These are phyloP conservation scores for Paraphaeosphaeria minitans DNA, from an alignment of 2,329 filamentous ascomycete species.

Conservation along the genomic window DNA sequence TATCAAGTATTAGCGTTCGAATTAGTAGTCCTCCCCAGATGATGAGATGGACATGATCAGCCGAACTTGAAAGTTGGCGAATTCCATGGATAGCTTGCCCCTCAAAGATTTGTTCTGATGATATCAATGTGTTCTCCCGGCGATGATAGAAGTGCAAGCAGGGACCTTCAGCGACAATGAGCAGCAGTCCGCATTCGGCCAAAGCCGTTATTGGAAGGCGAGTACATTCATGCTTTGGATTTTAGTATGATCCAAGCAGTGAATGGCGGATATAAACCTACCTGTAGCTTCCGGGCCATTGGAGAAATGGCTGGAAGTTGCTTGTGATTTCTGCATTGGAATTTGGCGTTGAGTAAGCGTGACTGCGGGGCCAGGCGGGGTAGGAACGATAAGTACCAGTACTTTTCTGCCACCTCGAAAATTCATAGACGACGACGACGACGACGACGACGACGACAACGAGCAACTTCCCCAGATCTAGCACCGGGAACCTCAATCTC, in stretches of 20 bases:
- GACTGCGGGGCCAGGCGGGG: slow-evolving; percentile 28
- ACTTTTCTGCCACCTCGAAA: slow-evolving; percentile 26
- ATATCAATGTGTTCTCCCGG: slow-evolving; percentile 28
- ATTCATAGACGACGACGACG: slow-evolving; percentile 22
- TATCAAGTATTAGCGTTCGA: slow-evolving; percentile 48
- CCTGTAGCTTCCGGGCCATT: slow-evolving; percentile 44
- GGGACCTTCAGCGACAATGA: slow-evolving; percentile 53
- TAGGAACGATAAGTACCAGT: no score
- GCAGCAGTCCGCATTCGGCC: slow-evolving; percentile 41
- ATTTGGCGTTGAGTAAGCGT: slow-evolving; percentile 43
- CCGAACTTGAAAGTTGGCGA: slow-evolving; percentile 45
- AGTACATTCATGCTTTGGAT: slow-evolving; percentile 43
- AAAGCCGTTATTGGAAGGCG: slow-evolving; percentile 54
- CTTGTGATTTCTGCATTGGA: slow-evolving; percentile 23
- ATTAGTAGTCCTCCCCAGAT: slow-evolving; percentile 52
- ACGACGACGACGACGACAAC: not conserved
- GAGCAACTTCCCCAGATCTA: not conserved
- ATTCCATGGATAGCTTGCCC: slow-evolving; percentile 79
- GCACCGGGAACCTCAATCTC: not conserved
- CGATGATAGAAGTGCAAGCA: slow-evolving; percentile 47
- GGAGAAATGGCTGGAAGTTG: slow-evolving; percentile 27
- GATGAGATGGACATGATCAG: slow-evolving; percentile 33
- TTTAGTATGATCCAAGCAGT: slow-evolving; percentile 19
- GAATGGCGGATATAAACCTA: slow-evolving; percentile 23
- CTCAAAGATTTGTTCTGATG: slow-evolving; percentile 60